Percentiles rank a stretch among this genome's conserved stretches.
These are phyloP conservation scores for Dipodascopsis tothii DNA, from an alignment of 805 yeast species.

Conservation along the genomic window DNA sequence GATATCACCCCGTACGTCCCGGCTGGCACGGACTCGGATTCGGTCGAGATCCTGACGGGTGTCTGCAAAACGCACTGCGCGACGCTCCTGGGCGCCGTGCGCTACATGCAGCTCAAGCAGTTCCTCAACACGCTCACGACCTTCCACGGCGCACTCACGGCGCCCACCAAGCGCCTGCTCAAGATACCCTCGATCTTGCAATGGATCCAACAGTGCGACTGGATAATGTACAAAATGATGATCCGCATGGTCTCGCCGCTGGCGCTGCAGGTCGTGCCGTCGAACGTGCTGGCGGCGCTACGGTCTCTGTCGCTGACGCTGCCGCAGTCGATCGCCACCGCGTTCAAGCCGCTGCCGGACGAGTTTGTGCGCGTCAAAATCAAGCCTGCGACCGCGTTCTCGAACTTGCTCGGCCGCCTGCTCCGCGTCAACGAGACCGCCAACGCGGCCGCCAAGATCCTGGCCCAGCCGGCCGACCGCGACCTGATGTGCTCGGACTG, in stretches of 20 bases:
- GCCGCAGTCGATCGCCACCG: constrained; percentile 33
- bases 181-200: constrained; percentile 32
- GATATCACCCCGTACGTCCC: constrained; percentile 40
- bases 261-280: constrained; percentile 51
- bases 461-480: constrained; percentile 39
- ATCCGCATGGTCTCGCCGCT: constrained; percentile 56
- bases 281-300: constrained; percentile 47
- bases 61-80: constrained; percentile 59
- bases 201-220: constrained; percentile 68
- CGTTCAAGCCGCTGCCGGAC: constrained; percentile 38
- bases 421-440: constrained; percentile 50
- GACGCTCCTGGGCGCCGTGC: constrained; percentile 54
- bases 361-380: constrained; percentile 47
- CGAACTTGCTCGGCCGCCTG: constrained; percentile 47
- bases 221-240: constrained; percentile 48
- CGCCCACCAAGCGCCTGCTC: constrained; percentile 55
- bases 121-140: constrained; percentile 47
- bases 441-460: constrained; percentile 42
- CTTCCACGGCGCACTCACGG: constrained; percentile 51
- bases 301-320: constrained; percentile 46
- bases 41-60: constrained; percentile 54
- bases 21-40: constrained; percentile 43
- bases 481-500: constrained; percentile 52
- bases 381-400: constrained; percentile 47
- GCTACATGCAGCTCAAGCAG: constrained; percentile 59